Conservation (phyloP, 2,329 filamentous ascomycete species). For the Purpureocillium takamizusanense region DNA sequence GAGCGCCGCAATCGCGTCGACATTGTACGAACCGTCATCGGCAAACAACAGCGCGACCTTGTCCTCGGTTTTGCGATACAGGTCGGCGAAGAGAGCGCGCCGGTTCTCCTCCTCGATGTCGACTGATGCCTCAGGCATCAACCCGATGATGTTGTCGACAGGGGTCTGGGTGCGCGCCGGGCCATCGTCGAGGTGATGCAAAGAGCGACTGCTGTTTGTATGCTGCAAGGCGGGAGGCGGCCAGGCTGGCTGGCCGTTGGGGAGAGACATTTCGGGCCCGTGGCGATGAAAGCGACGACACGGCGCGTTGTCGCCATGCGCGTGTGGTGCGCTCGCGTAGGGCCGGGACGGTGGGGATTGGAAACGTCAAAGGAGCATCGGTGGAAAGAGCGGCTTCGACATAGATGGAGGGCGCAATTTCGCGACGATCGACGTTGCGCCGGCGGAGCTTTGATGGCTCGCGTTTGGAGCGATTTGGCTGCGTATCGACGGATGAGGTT, state of each 20-base stretch:
- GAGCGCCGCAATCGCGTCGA: slow-evolving; percentile 44
- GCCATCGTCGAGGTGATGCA: slow-evolving; percentile 54
- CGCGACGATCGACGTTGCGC: slow-evolving; percentile 27
- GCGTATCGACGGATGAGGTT: slow-evolving; percentile 48
- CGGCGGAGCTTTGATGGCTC: slow-evolving; percentile 43
- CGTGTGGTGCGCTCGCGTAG: slow-evolving; percentile 41
- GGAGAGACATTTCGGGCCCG: slow-evolving; percentile 54
- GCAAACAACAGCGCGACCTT: slow-evolving; percentile 69
- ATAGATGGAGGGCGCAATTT: slow-evolving; percentile 39
- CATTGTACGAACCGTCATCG: slow-evolving; percentile 44
- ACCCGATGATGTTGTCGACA: slow-evolving; percentile 36
- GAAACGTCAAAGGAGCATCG: slow-evolving; percentile 39
- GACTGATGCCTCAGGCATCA: slow-evolving; percentile 52
- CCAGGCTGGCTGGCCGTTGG: slow-evolving; percentile 59
- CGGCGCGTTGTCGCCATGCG: slow-evolving; percentile 48
- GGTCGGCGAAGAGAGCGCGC: slow-evolving; percentile 65
- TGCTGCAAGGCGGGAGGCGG: slow-evolving; percentile 45
- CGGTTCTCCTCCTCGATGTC: slow-evolving; percentile 61
- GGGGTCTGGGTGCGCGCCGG: slow-evolving; percentile 40
- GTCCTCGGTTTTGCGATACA: slow-evolving; percentile 69
- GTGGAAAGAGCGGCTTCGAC: slow-evolving; percentile 40
- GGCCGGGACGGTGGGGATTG: slow-evolving; percentile 36
- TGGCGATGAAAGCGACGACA: slow-evolving; percentile 38
- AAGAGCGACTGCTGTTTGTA: slow-evolving; percentile 36
- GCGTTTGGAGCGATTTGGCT: slow-evolving; percentile 37